Evolutionary conservation across 108 stramenopile species (phyloP), one percentile per base, ranked within the genome.

Genomic region (Fistulifera pelliculosa): DNA sequence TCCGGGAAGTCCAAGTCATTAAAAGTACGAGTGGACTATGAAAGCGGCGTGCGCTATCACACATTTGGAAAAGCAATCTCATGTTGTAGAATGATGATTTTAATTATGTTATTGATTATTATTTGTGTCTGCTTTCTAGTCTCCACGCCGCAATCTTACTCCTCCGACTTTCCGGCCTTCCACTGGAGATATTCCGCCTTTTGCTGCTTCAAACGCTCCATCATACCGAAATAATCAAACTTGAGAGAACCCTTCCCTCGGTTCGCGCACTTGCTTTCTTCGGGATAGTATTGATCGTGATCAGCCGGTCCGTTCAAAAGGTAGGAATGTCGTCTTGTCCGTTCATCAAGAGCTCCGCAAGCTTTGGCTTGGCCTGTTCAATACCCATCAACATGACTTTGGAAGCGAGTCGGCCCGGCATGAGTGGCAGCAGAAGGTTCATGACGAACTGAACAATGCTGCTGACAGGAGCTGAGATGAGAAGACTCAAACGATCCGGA

Each of bases 161-260:
- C 16, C 11, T 45, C 44, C 6, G 19, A 3, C 11, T 45, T 4
- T 11, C 7, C 21, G 4, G 44, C 44, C 11, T 45, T 45, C 44
- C 44, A 51, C 21, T 23, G n/a, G 26, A 51, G 2, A 23, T 44
- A 75, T 28, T 75, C 74, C 26, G 65, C 68, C 26, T 75, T 76
- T 27, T 67, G 64, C 26, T 56, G 64, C 55, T 76, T 58, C 60
- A 90, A 70, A 54, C 90, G 69, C 22, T 87, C 84, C 26, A 83
- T 60, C 90, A 92, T 92, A 25, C 86, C 86, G 64, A 76, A 83
- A 58, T 71, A 92, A 68, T 92, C 90, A 71, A 92, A 92, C 64
- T 85, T 92, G 45, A 92, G 58, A 48, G 38, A 77, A 42, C 89
- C 89, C 66, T 87, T 56, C 27, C 89, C 89, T 70, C 79, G 64